A percentile compares a stretch with the other conserved stretches of the same genome.
Conservation (phyloP, 176 grass and related monocot species). For the Cocos nucifera region DNA sequence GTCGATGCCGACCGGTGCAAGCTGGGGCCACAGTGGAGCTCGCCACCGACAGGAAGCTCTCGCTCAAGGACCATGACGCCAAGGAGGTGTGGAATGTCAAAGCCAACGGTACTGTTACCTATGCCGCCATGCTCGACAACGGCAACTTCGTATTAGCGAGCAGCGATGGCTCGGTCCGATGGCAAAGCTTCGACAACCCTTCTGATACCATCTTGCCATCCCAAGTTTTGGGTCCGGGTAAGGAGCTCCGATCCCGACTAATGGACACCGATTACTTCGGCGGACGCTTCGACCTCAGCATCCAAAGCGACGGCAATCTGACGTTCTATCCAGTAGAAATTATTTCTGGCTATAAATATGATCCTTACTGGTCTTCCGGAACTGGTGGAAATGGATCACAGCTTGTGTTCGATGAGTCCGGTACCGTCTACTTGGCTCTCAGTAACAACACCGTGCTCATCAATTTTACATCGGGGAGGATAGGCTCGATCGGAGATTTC, state of each 20-base stretch:
- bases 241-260: conserved; percentile 17
- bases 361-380: conserved; percentile 20
- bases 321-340: conserved; percentile 10
- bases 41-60: conserved; percentile 18
- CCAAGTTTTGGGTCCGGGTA: conserved; percentile 13
- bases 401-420: conserved; percentile 31
- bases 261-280: conserved; percentile 26
- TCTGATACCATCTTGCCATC: conserved; percentile 39
- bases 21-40: conserved; percentile 17
- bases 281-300: conserved; percentile 30
- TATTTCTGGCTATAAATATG: conserved; percentile 8
- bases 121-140: conserved; percentile 36
- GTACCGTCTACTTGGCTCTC: conserved; percentile 20
- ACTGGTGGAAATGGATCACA: conserved; percentile 8
- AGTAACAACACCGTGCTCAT: not conserved
- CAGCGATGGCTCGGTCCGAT: conserved; percentile 12
- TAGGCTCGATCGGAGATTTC: not conserved
- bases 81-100: conserved; percentile 17
- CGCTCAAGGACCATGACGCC: conserved; percentile 9
- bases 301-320: conserved; percentile 16
- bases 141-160: conserved; percentile 37
- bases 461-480: not conserved
- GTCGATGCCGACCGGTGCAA: not conserved
- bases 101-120: not conserved
- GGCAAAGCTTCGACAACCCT: conserved; percentile 31